Evolutionary conservation across 2,329 filamentous ascomycete genomes (phyloP), one percentile per base, ranked within the genome.

Genomic region (Talaromyces piceae): DNA sequence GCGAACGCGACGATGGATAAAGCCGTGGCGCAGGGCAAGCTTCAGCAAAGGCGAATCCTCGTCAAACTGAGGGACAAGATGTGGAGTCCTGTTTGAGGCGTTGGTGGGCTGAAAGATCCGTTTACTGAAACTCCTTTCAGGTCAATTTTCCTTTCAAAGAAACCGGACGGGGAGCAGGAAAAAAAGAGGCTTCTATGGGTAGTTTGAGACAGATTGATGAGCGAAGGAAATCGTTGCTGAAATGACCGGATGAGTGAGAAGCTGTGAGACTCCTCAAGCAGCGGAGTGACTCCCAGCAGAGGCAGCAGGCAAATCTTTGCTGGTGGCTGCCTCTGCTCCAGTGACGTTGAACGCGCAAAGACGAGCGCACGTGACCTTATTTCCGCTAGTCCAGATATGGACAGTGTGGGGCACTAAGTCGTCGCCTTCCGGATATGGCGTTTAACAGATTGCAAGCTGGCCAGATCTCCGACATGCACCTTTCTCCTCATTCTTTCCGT

Each of bases 261-360:
- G 13, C 7, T 22, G 23, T 43, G 18, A 12, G 39, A 16, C 23
- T 12, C n/a, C 13, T 25, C 22, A 5, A 41, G 20, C 6, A 22
- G 39, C 5, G 20, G 4, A 20, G 23, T 4, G 39, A n/a, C n/a
- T n/a, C n/a, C n/a, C 13, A 43, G 20, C 13, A 43, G n/a, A n/a
- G 25, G 12, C 20, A 43, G 23, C 20, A 43, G 20, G 23, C 20
- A 43, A 43, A 43, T 22, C 11, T 30, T 31, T 28, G 31, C 27
- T 20, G 25, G 33, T 27, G 41, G 47, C 12, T 11, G 27, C 11
- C 39, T 43, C 33, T 33, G 39, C 43, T 27, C 26, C 28, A 27
- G 50, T 52, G 51, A 52, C 51, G 51, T 52, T 52, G 33, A 31
- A 52, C 46, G 51, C 51, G 49, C 18, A 45, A 30, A n/a, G 12